Base-by-base conservation (phyloP, 176 grass and related monocot genomes). In the Themeda triandra region DNA sequence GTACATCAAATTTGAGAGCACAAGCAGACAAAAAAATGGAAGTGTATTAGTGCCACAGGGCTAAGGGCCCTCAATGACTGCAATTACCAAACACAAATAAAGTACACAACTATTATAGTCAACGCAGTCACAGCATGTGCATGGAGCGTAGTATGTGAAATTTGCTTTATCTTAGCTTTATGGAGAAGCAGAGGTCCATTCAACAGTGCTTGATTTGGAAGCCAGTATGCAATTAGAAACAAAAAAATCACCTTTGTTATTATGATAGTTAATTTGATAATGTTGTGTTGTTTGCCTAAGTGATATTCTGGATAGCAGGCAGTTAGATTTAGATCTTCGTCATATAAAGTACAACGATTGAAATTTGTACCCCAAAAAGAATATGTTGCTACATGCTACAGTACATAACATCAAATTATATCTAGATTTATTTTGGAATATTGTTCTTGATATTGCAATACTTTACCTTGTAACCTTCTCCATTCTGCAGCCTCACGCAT, bases 401-500 rank as follows among this genome's bases (percentile, higher is more conserved):
- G 60, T 29, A 19, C 23, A 30, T 18, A 75, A 21, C 18, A 51
- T 62, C 14, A 13, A 36, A 23, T 58, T 69, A 58, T 42, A 45
- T 44, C 25, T 4, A 48, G 67, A 23, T 62, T 68, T 73, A 46
- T 15, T 77, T 49, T 86, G 3, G 25, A 48, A 39, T 58, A 18
- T 30, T 77, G 37, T 4, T 77, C 0, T 41, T 70, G 1, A 10
- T 41, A 28, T 48, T 77, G 33, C 4, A 86, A 12, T 45, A 82
- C 35, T 37, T 42, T 83, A 91, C 95, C 96, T 93, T 98, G 96
- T 66, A 92, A 78, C 30, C 87, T 86, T 82, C 96, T 95, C 96
- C 96, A 98, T 84, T 98, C 89, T 27, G 96, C 96, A 82, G 96
- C 96, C 82, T 98, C 93, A 4, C 91, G 85, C 83, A 95, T 86